Evolutionary conservation across 139 green algal genomes (phyloP).

Genomic region (Chlamydomonas eustigma): DNA sequence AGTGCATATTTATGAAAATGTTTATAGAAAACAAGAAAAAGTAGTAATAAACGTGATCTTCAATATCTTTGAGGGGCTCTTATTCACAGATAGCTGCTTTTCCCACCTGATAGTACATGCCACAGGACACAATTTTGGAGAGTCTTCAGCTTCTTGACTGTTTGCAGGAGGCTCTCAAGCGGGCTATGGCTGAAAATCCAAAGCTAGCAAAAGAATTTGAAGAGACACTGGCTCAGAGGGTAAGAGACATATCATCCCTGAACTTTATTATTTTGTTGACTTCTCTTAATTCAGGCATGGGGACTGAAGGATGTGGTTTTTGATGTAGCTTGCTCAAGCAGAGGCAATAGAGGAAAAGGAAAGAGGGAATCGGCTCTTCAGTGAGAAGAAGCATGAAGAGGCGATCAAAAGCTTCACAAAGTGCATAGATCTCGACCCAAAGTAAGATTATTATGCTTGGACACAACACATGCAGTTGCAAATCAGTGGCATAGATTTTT

Average conservation of each 20-base stretch:
- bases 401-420: slow-evolving; percentile 55
- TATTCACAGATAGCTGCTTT: no score
- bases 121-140: no score
- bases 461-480: no score
- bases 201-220: slow-evolving; percentile 55
- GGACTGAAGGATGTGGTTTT: not conserved
- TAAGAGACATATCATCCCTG: slow-evolving; percentile 5
- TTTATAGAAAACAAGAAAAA: no score
- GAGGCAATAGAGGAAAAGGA: slow-evolving; percentile 56
- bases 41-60: no score
- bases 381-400: slow-evolving; percentile 41
- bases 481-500: not conserved
- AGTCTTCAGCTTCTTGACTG: no score
- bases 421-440: slow-evolving; percentile 66
- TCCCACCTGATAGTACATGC: no score
- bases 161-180: slow-evolving; percentile 62
- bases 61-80: no score
- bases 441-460: no score
- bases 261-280: not conserved
- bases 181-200: slow-evolving; percentile 72
- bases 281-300: not conserved
- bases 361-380: slow-evolving; percentile 64
- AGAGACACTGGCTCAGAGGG: slow-evolving; percentile 20
- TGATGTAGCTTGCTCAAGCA: slow-evolving; percentile 8
- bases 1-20: no score